Percentiles rank a stretch among this genome's conserved stretches.
Evolutionary conservation across 306 rosid genomes (phyloP).

Genomic region (Cicer cuneatum): DNA sequence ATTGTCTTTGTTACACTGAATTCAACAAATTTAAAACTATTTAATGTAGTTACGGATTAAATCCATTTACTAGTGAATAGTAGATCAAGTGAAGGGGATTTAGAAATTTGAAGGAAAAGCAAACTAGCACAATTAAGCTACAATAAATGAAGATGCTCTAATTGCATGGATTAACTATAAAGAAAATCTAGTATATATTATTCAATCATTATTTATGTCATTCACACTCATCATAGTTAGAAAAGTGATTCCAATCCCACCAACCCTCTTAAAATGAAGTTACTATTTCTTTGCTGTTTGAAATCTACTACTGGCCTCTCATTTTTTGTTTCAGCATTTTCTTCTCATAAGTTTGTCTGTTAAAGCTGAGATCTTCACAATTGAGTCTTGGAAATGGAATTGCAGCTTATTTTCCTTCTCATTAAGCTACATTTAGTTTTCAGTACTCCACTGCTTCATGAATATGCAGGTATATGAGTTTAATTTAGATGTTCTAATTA

Average conservation of each 20-base stretch:
- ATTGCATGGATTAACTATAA: too few relatives aligned
- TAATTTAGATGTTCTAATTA: constrained; percentile 14
- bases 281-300: constrained; percentile 44
- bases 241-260: constrained; percentile 48
- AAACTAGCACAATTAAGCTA: not conserved
- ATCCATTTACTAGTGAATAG: too few relatives aligned
- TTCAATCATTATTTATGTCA: constrained; percentile 11
- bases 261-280: constrained; percentile 43
- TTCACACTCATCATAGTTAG: not conserved
- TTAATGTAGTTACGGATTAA: too few relatives aligned
- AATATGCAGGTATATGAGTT: constrained; percentile 71
- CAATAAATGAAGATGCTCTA: too few relatives aligned
- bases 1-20: too few relatives aligned
- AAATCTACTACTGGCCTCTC: constrained; percentile 26
- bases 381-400: constrained; percentile 55
- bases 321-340: constrained; percentile 16
- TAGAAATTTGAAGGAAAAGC: not conserved
- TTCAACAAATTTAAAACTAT: too few relatives aligned
- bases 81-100: not conserved
- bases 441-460: constrained; percentile 46
- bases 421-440: constrained; percentile 52
- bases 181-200: not conserved
- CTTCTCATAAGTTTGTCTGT: too few relatives aligned
- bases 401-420: constrained; percentile 53
- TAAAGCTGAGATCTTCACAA: constrained; percentile 43